These are phyloP conservation scores for Trapa incisa DNA, from an alignment of 345 rosid genomes.

Conservation along the genomic window DNA sequence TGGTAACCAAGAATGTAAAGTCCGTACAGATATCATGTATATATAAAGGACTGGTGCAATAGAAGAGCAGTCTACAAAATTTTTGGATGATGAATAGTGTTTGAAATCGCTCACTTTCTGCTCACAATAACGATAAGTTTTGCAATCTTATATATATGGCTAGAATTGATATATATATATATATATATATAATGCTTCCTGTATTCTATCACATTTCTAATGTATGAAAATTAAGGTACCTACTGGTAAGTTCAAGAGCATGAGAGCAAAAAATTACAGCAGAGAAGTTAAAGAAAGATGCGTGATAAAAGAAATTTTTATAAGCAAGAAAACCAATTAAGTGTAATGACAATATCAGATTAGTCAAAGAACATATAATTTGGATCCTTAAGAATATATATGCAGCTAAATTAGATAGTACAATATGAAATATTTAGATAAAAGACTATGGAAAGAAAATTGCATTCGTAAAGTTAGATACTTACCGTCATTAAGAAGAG, in stretches of 20 bases:
- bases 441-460: not conserved
- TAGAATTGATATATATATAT: not conserved
- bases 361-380: not conserved
- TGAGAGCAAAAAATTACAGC: not conserved
- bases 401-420: not conserved
- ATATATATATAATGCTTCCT: not conserved
- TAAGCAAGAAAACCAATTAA: not conserved
- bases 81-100: not conserved
- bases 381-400: not conserved
- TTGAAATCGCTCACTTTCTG: not conserved
- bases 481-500: conserved; percentile 91
- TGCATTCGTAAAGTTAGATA: not conserved
- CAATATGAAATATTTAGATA: not conserved
- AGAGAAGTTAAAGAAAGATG: not conserved
- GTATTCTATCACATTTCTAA: not conserved
- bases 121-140: not conserved
- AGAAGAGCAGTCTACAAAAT: not conserved
- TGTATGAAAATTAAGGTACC: not conserved
- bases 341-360: not conserved
- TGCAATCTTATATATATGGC: not conserved
- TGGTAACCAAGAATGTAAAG: not conserved
- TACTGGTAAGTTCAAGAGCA: not conserved
- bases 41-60: not conserved
- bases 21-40: not conserved
- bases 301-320: not conserved